Base-by-base conservation (phyloP, 805 yeast genomes). In the Hanseniaspora singularis region DNA sequence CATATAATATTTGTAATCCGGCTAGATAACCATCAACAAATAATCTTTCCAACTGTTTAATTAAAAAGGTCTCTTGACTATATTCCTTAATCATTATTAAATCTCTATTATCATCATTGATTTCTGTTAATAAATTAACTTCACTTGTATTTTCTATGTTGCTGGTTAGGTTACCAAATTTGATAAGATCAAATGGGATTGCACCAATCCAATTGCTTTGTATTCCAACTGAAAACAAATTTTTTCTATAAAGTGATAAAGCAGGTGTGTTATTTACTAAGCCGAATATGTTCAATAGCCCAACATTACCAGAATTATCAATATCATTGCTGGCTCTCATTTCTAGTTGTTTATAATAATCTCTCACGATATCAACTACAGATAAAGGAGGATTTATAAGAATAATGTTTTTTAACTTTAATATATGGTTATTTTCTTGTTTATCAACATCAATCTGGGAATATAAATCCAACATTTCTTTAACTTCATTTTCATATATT, bases 81-180 rank as follows among this genome's bases (percentile, higher is more conserved):
- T 23, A 22, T 15, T 23, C 30, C 14, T 23, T 36, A n/a, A 36
- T 23, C 3, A 30, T 23, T 5, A 36, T 22, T 8, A 36, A 15
- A 23, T 44, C 33, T 44, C 48, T 44, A 3, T 8, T 20, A 28
- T 44, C 48, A 10, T 44, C 15, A 31, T 44, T 44, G 9, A 44
- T n/a, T 14, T 37, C 39, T 9, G 9, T 6, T 9, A 37, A 31
- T 10, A 44, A 37, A 9, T 37, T 32, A 9, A 31, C 12, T 22
- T 30, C 15, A 23, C 23, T 26, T 12, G 15, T 44, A 1, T 3
- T 4, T 6, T 12, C 4, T 4, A 23, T 18, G 16, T 23, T 18
- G 8, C 24, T 22, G 9, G 11, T 11, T 8, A 26, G 11, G 28
- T 30, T 26, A 31, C 31, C 31, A 8, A 44, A 24, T 37, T 31